A percentile compares a stretch with the other conserved stretches of the same genome.
Evolutionary conservation across 805 yeast genomes (phyloP).

Genomic region (Kuraishia floccosa): DNA sequence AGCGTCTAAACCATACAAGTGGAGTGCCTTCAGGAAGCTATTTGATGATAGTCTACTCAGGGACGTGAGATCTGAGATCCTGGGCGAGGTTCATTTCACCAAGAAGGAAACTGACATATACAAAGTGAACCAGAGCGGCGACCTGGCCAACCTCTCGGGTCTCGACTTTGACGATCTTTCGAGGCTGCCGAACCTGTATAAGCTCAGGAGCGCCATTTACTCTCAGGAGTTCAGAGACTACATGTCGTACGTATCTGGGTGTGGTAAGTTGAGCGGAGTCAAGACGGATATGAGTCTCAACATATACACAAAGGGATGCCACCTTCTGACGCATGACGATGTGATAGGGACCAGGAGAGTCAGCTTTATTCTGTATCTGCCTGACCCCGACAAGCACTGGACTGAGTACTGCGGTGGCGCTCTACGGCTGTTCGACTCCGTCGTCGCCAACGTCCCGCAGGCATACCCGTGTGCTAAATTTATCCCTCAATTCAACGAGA

Average conservation of each 20-base stretch:
- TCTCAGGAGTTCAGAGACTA: conserved; percentile 76
- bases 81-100: conserved; percentile 78
- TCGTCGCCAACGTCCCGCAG: conserved; percentile 82
- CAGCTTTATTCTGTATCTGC: conserved; percentile 83
- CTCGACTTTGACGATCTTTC: conserved; percentile 65
- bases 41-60: conserved; percentile 70
- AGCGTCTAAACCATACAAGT: conserved; percentile 67
- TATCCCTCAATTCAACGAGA: conserved; percentile 91
- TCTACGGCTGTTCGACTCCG: conserved; percentile 72
- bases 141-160: conserved; percentile 85
- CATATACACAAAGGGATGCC: conserved; percentile 88
- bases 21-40: conserved; percentile 75
- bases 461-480: conserved; percentile 61
- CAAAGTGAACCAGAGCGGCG: conserved; percentile 84
- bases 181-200: conserved; percentile 63
- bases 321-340: conserved; percentile 90
- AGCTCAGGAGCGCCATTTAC: conserved; percentile 79
- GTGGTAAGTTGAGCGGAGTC: conserved; percentile 83
- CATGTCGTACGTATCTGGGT: conserved; percentile 65
- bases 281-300: conserved; percentile 91
- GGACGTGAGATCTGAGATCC: conserved; percentile 76
- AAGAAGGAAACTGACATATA: conserved; percentile 95
- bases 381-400: conserved; percentile 88
- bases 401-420: conserved; percentile 92
- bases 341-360: conserved; percentile 93